Conservation (phyloP, 495 filamentous ascomycete genomes). For the Massariosphaeria phaeospora region DNA sequence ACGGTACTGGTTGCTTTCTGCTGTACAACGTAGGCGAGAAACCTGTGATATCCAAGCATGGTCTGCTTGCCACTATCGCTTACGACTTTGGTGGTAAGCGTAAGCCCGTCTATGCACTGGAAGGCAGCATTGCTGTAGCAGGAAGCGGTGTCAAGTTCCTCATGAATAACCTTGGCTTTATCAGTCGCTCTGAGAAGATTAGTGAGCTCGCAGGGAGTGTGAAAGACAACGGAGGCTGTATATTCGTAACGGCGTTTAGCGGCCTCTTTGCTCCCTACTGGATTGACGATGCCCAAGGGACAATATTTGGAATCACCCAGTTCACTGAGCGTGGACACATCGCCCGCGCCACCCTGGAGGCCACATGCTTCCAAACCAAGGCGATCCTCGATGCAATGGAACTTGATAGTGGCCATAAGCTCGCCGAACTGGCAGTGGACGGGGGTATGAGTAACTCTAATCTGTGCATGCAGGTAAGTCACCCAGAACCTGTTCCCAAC, state of each 20-base stretch:
- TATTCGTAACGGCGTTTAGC: slow-evolving; percentile 95
- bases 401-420: slow-evolving; percentile 73
- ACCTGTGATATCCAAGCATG: slow-evolving; percentile 86
- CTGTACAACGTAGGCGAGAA: slow-evolving; percentile 89
- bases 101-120: slow-evolving; percentile 82
- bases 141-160: slow-evolving; percentile 88
- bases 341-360: slow-evolving; percentile 89
- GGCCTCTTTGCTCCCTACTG: slow-evolving; percentile 97
- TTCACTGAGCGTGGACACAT: slow-evolving; percentile 88
- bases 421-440: slow-evolving; percentile 78
- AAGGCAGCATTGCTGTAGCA: slow-evolving; percentile 88
- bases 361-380: slow-evolving; percentile 91
- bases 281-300: slow-evolving; percentile 94
- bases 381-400: slow-evolving; percentile 95
- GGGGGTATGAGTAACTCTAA: slow-evolving; percentile 93
- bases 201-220: slow-evolving; percentile 77
- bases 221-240: slow-evolving; percentile 81
- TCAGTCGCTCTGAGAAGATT: slow-evolving; percentile 70
- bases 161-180: slow-evolving; percentile 84
- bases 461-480: slow-evolving; percentile 80
- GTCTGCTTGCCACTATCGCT: slow-evolving; percentile 81
- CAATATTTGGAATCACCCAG: slow-evolving; percentile 88
- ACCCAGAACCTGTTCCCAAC: slow-evolving; percentile 8
- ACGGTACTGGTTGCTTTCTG: slow-evolving; percentile 93
- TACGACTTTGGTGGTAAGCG: slow-evolving; percentile 71